Base-by-base conservation (phyloP, 352 stramenopile species). In the Phytophthora constricta region DNA sequence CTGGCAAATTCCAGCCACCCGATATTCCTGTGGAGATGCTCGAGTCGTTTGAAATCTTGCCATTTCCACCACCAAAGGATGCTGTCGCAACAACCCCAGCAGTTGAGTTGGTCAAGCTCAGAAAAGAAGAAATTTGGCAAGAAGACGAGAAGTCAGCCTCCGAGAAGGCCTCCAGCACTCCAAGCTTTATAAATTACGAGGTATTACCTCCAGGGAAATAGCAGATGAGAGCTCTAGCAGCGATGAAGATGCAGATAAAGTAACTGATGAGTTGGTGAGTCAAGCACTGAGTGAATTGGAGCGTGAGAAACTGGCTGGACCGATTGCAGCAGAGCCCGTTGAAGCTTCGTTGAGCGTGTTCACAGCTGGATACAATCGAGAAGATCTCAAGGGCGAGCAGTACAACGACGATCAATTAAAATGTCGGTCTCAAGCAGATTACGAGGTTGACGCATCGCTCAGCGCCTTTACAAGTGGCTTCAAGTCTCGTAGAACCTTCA, bases 1-100 rank as follows among this genome's bases (percentile, higher is more conserved):
- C 31, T 11, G 31, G 31, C 31, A 37, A 37, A 37, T 13, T 37
- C 31, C 31, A 37, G 31, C 31, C 7, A 11, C 14, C 42, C 16
- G 73, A 77, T 27, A 84, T 85, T 28, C 76, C 79, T 20, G 31
- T 67, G 5, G 79, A 88, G 51, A 79, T 86, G 69, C 61, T 85
- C 16, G 64, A 88, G 27, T 86, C 79, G 0, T 77, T 84, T 26
- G 72, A 86, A 10, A 20, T 79, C 5, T 26, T 58, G 2, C 16
- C 56, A 50, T 4, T 26, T 13, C 27, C 26, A 43, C 25, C 28
- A n/a, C 10, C 57, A 23, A 4, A 59, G 25, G 53, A 50, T n/a
- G 4, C 19, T n/a, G 9, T 19, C 33, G 9, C 20, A 51, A 51
- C 22, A 28, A 33, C 19, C 20, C 14, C 45, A 33, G 14, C 41